Evolutionary conservation across 2,329 filamentous ascomycete genomes (phyloP).

Genomic region (Sclerotinia minor): DNA sequence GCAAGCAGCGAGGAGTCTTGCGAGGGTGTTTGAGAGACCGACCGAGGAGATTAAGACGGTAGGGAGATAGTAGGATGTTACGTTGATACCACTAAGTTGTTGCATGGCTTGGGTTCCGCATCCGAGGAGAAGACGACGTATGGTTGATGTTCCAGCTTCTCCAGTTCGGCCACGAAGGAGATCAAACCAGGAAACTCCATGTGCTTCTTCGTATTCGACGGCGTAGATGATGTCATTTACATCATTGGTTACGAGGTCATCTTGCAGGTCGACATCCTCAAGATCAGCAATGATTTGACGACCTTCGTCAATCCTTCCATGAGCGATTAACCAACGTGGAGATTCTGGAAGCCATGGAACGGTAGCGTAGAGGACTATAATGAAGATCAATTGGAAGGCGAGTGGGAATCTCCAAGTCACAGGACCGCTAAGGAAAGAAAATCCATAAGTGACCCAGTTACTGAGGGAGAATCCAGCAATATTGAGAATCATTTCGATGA

Average conservation of each 20-base stretch:
- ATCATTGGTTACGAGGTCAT: slow-evolving; percentile 56
- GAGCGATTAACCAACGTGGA: slow-evolving; percentile 43
- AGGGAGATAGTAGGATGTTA: slow-evolving; percentile 50
- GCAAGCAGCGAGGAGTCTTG: slow-evolving; percentile 56
- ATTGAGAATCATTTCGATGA: slow-evolving; percentile 24
- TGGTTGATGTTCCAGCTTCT: slow-evolving; percentile 41
- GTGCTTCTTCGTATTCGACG: slow-evolving; percentile 19
- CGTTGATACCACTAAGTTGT: slow-evolving; percentile 49
- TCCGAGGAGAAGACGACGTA: slow-evolving; percentile 70
- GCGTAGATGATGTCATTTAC: slow-evolving; percentile 44
- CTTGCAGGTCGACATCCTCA: slow-evolving; percentile 44
- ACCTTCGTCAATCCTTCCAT: slow-evolving; percentile 41
- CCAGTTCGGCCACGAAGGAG: slow-evolving; percentile 19
- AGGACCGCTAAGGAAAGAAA: slow-evolving; percentile 22
- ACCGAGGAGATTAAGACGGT: slow-evolving; percentile 53
- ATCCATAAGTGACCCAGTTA: slow-evolving; percentile 26
- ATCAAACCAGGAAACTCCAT: slow-evolving; percentile 22
- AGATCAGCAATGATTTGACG: slow-evolving; percentile 40
- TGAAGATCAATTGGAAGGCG: slow-evolving; percentile 26
- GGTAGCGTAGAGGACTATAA: slow-evolving; percentile 21
- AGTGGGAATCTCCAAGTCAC: slow-evolving; percentile 27
- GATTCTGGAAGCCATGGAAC: slow-evolving; percentile 43
- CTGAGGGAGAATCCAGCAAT: slow-evolving; percentile 25
- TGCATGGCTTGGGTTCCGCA: slow-evolving; percentile 62
- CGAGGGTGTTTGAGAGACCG: slow-evolving; percentile 48